Conservation (phyloP, 805 yeast species). For the Groenewaldozyma salmanticensis region DNA sequence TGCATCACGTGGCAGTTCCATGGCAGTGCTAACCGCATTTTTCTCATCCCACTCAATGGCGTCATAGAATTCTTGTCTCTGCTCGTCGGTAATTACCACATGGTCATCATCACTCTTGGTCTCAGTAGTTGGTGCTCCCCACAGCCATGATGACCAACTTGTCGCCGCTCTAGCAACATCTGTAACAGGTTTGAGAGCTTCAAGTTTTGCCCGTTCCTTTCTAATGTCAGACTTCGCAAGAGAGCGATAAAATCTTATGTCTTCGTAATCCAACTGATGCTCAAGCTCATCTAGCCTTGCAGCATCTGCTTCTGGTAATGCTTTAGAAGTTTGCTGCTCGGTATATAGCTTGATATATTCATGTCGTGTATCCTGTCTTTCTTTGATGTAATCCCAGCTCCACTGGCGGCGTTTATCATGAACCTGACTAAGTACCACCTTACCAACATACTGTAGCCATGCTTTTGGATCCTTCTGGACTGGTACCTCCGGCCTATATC, state of each 20-base stretch:
- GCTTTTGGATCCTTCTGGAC: conserved; percentile 53
- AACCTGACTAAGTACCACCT: conserved; percentile 67
- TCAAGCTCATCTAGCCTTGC: conserved; percentile 45
- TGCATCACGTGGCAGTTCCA: conserved; percentile 62
- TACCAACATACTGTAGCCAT: conserved; percentile 79
- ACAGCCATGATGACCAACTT: conserved; percentile 23
- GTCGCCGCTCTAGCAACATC: conserved; percentile 2
- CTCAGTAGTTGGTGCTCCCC: conserved; percentile 16
- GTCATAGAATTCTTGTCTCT: conserved; percentile 78
- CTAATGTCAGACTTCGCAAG: conserved; percentile 60
- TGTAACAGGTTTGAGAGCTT: conserved; percentile 10
- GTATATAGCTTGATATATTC: conserved; percentile 63
- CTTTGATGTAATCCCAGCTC: conserved; percentile 79
- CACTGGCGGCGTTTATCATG: conserved; percentile 72
- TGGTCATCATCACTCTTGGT: conserved; percentile 26
- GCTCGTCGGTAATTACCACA: conserved; percentile 68
- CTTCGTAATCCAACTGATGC: conserved; percentile 55
- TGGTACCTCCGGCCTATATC: conserved; percentile 49
- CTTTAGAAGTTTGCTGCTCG: conserved; percentile 36
- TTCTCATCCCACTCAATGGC: conserved; percentile 86
- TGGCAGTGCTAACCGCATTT: conserved; percentile 30
- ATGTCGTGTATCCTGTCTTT: conserved; percentile 62
- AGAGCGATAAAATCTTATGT: conserved; percentile 75
- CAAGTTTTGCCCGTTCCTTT: conserved; percentile 36
- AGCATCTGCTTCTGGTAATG: conserved; percentile 14